A percentile compares a stretch with the other conserved stretches of the same genome.
Conservation (phyloP, 768 basidiomycete species). For the Hypholoma sublateritium region DNA sequence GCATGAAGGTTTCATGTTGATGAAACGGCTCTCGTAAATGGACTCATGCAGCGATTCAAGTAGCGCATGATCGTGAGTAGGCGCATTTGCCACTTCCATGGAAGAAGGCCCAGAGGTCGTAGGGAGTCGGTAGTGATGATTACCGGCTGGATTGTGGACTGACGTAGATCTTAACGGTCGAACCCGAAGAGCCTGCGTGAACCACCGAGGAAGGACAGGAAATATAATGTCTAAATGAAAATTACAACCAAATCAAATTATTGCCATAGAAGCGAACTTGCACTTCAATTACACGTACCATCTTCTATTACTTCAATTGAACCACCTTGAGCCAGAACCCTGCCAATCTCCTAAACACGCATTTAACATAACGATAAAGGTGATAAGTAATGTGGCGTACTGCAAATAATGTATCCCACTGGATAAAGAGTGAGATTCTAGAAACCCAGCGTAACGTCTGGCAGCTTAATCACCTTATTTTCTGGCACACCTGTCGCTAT, state of each 20-base stretch:
- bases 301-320: constrained; percentile 73
- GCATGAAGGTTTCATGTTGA: constrained; percentile 72
- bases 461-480: constrained; percentile 50
- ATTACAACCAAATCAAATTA: neutral
- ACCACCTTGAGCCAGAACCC: constrained; percentile 69
- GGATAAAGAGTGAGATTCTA: neutral
- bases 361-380: neutral
- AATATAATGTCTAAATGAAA: constrained; percentile 62
- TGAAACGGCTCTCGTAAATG: constrained; percentile 70
- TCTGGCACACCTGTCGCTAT: constrained; percentile 73
- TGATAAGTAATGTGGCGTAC: constrained; percentile 28
- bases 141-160: constrained; percentile 49
- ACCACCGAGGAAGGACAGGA: constrained; percentile 76
- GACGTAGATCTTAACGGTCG: constrained; percentile 48
- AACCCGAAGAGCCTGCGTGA: constrained; percentile 65
- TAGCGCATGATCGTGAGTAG: constrained; percentile 66
- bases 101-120: constrained; percentile 22
- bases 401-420: constrained; percentile 73
- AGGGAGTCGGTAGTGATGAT: constrained; percentile 29
- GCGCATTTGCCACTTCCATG: constrained; percentile 16
- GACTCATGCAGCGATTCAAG: constrained; percentile 66
- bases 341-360: constrained; percentile 61
- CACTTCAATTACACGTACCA: constrained; percentile 38
- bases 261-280: neutral
- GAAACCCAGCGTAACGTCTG: neutral